These are phyloP conservation scores for Oryza brachyantha DNA, from an alignment of 176 grass and related monocot genomes.

Conservation along the genomic window DNA sequence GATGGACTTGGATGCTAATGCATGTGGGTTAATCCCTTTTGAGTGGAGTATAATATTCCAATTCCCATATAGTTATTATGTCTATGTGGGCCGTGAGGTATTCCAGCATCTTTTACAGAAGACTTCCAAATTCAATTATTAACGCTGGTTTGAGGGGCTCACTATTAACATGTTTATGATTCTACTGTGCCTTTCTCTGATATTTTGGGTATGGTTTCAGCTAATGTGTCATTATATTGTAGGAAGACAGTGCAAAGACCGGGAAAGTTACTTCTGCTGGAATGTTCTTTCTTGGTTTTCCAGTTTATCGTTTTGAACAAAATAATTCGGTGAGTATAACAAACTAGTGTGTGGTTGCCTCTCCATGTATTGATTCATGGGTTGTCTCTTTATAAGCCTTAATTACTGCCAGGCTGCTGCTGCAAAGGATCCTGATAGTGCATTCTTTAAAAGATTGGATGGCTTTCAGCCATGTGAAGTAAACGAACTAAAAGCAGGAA, in stretches of 20 bases:
- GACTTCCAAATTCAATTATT: neutral
- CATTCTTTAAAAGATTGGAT: slow-evolving; percentile 99
- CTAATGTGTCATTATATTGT: slow-evolving; percentile 40
- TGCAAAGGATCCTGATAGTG: slow-evolving; percentile 79
- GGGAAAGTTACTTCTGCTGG: slow-evolving; percentile 83
- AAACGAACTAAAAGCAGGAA: slow-evolving; percentile 94
- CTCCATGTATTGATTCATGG: slow-evolving; percentile 7
- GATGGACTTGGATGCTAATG: slow-evolving; percentile 17
- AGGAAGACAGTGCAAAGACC: slow-evolving; percentile 87
- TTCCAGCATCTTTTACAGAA: neutral
- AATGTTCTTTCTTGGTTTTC: slow-evolving; percentile 97
- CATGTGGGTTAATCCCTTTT: neutral
- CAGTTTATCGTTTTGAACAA: slow-evolving; percentile 88
- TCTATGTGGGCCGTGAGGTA: neutral
- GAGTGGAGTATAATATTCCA: neutral
- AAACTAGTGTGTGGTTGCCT: slow-evolving; percentile 2
- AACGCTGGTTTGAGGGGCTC: neutral
- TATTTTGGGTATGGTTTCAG: slow-evolving; percentile 26
- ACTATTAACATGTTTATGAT: neutral
- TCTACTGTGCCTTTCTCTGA: slow-evolving; percentile 18
- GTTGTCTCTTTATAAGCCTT: slow-evolving; percentile 21
- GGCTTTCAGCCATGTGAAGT: slow-evolving; percentile 98
- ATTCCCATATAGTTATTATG: neutral
- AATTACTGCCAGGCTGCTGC: slow-evolving; percentile 55
- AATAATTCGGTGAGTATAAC: slow-evolving; percentile 55